These are phyloP conservation scores for Naematelia encephala DNA, from an alignment of 768 basidiomycete genomes.

Conservation along the genomic window DNA sequence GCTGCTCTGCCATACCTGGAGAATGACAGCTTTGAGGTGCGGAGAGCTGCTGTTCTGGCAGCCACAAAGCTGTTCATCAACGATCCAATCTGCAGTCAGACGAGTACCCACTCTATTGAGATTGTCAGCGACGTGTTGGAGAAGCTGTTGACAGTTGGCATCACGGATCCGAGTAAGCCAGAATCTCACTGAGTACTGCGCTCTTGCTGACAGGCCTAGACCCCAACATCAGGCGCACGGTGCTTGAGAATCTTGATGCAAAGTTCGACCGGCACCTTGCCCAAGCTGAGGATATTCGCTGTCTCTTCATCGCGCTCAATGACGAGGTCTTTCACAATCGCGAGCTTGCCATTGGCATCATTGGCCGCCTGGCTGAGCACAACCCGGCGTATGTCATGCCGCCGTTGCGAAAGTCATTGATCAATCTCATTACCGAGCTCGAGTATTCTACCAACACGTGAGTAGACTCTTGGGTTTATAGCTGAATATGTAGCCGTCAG, in stretches of 20 bases:
- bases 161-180: slow-evolving; percentile 82
- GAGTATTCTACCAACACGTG: slow-evolving; percentile 88
- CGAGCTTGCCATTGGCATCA: slow-evolving; percentile 80
- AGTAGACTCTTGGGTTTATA: slow-evolving; percentile 50
- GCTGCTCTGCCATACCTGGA: slow-evolving; percentile 91
- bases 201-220: slow-evolving; percentile 55
- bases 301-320: slow-evolving; percentile 92
- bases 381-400: slow-evolving; percentile 99
- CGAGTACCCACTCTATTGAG: slow-evolving; percentile 92
- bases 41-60: slow-evolving; percentile 83
- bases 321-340: slow-evolving; percentile 95
- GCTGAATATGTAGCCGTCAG: slow-evolving; percentile 45
- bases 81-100: slow-evolving; percentile 94
- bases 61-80: slow-evolving; percentile 88
- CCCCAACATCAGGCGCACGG: slow-evolving; percentile 75
- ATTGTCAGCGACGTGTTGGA: slow-evolving; percentile 97
- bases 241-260: slow-evolving; percentile 80
- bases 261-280: slow-evolving; percentile 95
- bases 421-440: slow-evolving; percentile 91
- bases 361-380: slow-evolving; percentile 87
- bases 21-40: slow-evolving; percentile 80
- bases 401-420: slow-evolving; percentile 86
- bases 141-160: slow-evolving; percentile 88
- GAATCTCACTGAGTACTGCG: neutral
- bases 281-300: slow-evolving; percentile 97